Base-by-base conservation (phyloP, 2,329 filamentous ascomycete genomes). In the Rhytidhysteron rufulum region DNA sequence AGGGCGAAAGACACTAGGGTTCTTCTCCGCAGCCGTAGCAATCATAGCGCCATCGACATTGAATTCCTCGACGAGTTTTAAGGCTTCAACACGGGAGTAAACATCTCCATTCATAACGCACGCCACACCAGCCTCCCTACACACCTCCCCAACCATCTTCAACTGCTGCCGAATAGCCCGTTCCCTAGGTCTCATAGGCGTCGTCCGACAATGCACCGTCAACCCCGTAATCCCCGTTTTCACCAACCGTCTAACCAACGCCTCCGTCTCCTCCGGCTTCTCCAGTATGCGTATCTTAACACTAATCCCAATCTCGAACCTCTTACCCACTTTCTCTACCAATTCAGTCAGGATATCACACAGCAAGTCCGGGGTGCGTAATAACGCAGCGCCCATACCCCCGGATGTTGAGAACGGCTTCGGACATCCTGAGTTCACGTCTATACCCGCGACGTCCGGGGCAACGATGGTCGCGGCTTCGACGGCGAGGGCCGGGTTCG, bases 101-200 rank as follows among this genome's bases (percentile, higher is more conserved):
- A 98, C 89, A 57, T 98, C 93, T 34, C 93, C 93, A 58, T 98
- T 98, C 82, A 97, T 90, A 30, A 97, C 68, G 59, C 91, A 96
- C 7, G 91, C 89, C 2, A 98, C 89, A 20, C 91, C 91, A 9
- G 83, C 83, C 49, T 89, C 83, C 48, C 78, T 82, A 59, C 93
- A 98, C 1, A 95, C 74, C 4, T 81, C 73, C 1, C 79, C 85
- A 34, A 98, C 77, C 86, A 95, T 95, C 42, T 77, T 77, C 45
- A 98, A 72, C 66, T 96, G 90, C 18, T 82, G 83, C 15, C 93
- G 80, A 43, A 97, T 88, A 3, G 91, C 93, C 18, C 82, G 78
- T 67, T 97, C 89, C 34, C 90, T 76, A 2, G 91, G 90, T 27
- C 93, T 80, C 93, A 98, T 98, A 2, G 90, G 88, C 5, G 90